Evolutionary conservation across 805 yeast genomes (phyloP).

Genomic region (Yamadazyma akitaensis): DNA sequence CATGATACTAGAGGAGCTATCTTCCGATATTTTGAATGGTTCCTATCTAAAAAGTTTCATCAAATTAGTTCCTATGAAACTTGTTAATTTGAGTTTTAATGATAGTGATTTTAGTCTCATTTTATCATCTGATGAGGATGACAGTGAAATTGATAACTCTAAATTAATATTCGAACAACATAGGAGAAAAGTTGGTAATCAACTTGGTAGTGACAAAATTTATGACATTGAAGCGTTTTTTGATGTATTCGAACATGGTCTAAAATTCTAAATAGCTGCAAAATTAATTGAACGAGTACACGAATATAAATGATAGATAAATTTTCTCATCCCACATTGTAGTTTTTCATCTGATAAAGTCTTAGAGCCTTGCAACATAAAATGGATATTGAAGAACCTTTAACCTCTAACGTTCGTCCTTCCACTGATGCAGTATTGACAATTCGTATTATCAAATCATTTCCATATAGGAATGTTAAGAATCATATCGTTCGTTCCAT

Average conservation of each 20-base stretch:
- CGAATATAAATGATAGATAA: neutral
- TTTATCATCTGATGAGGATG: slow-evolving; percentile 11
- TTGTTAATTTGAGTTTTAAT: slow-evolving; percentile 10
- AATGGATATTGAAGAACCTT: slow-evolving; percentile 54
- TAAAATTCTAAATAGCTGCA: slow-evolving; percentile 9
- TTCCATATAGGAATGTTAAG: slow-evolving; percentile 84
- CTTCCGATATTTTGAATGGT: slow-evolving; percentile 1
- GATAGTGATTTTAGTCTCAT: slow-evolving; percentile 17
- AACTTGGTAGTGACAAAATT: slow-evolving; percentile 12
- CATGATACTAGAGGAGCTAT: slow-evolving; percentile 9
- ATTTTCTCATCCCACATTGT: neutral
- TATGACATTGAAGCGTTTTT: slow-evolving; percentile 13
- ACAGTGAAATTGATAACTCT: slow-evolving; percentile 15
- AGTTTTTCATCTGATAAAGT: neutral
- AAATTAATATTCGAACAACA: slow-evolving; percentile 14
- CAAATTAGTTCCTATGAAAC: slow-evolving; percentile 9
- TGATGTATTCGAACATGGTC: slow-evolving; percentile 14
- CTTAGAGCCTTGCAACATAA: neutral
- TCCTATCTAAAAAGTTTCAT: slow-evolving; percentile 10
- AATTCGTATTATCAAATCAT: slow-evolving; percentile 82
- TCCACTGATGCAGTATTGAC: slow-evolving; percentile 74
- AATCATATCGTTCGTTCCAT: slow-evolving; percentile 67
- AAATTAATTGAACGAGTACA: slow-evolving; percentile 6
- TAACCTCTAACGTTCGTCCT: slow-evolving; percentile 77
- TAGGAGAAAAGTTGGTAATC: slow-evolving; percentile 11